A percentile compares a stretch with the other conserved stretches of the same genome.
Conservation (phyloP, 495 filamentous ascomycete species). For the Trichocladium antarcticum region DNA sequence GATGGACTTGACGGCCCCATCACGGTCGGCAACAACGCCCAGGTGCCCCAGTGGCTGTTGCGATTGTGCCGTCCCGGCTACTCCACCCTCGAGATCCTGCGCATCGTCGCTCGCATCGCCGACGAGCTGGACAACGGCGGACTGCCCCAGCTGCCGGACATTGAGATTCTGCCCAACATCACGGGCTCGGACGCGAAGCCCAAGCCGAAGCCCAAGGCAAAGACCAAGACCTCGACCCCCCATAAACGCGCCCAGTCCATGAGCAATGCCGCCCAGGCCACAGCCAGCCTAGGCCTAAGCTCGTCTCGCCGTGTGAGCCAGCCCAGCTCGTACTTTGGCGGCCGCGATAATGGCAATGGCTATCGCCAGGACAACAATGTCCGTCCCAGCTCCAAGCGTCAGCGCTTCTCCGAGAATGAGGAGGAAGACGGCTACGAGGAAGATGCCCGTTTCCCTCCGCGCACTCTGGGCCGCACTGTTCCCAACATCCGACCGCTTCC, state of each 20-base stretch:
- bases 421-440: constrained; percentile 10
- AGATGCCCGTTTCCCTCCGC: neutral
- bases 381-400: neutral
- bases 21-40: constrained; percentile 20
- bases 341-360: neutral
- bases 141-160: constrained; percentile 45
- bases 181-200: constrained; percentile 8
- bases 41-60: constrained; percentile 37
- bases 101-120: constrained; percentile 28
- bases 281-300: neutral
- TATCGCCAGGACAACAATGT: neutral
- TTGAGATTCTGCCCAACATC: constrained; percentile 56
- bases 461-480: constrained; percentile 5
- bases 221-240: constrained; percentile 6
- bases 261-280: constrained; percentile 9
- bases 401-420: neutral
- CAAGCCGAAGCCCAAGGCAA: constrained; percentile 7
- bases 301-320: constrained; percentile 24
- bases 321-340: neutral
- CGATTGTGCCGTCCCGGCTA: constrained; percentile 26
- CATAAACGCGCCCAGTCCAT: constrained; percentile 36
- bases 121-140: constrained; percentile 20
- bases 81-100: constrained; percentile 26
- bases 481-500: constrained; percentile 2
- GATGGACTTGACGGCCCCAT: constrained; percentile 1